Percentiles rank a stretch among this genome's conserved stretches.
Evolutionary conservation across 495 filamentous ascomycete genomes (phyloP).

Genomic region (Tetracladium marchalianum): DNA sequence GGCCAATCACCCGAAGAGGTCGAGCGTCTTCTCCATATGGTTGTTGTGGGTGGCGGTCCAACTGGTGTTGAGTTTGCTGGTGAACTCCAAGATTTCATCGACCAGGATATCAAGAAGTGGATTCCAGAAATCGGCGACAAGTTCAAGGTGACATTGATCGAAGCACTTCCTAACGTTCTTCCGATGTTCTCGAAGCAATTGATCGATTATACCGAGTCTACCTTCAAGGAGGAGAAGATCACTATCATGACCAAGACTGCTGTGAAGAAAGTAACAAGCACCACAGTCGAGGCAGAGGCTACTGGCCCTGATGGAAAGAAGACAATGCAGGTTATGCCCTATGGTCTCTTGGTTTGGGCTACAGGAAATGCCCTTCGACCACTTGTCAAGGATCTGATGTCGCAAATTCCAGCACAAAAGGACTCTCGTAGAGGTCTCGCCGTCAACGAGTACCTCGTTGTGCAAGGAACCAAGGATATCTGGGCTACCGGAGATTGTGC

Average conservation of each 20-base stretch:
- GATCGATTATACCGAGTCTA: constrained; percentile 98
- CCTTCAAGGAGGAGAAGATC: constrained; percentile 97
- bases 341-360: constrained; percentile 95
- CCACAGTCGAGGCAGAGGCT: constrained; percentile 84
- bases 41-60: constrained; percentile 89
- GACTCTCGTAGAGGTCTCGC: constrained; percentile 89
- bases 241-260: constrained; percentile 95
- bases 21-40: constrained; percentile 95
- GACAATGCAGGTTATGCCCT: constrained; percentile 71
- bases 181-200: constrained; percentile 99
- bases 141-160: constrained; percentile 94
- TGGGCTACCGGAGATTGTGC: constrained; percentile 75
- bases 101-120: constrained; percentile 95
- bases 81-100: constrained; percentile 97
- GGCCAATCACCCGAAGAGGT: constrained; percentile 84
- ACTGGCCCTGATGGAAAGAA: constrained; percentile 81
- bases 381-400: constrained; percentile 83
- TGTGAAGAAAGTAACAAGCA: constrained; percentile 95
- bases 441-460: constrained; percentile 97
- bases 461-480: constrained; percentile 91
- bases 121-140: constrained; percentile 88
- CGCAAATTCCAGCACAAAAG: constrained; percentile 85
- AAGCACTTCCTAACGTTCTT: constrained; percentile 95
- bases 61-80: constrained; percentile 98
- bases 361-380: constrained; percentile 91